Evolutionary conservation across 257 asterid genomes (phyloP).

Genomic region (Marsdenia floribunda): DNA sequence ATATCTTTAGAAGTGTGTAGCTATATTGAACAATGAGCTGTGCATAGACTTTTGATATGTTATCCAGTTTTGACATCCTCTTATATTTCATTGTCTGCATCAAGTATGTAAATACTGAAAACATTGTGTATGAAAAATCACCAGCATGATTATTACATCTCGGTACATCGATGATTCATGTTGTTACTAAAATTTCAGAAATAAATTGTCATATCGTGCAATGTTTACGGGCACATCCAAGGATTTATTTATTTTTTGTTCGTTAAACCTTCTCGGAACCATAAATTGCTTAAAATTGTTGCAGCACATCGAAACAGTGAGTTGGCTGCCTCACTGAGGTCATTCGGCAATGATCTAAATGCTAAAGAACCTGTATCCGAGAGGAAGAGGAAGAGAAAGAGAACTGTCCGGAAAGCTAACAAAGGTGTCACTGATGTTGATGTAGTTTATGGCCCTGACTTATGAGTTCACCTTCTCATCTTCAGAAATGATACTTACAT

Average conservation of each 20-base stretch:
- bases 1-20: neutral
- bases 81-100: neutral
- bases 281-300: slow-evolving; percentile 21
- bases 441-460: slow-evolving; percentile 39
- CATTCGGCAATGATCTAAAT: slow-evolving; percentile 60
- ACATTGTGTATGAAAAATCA: neutral
- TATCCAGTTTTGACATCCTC: neutral
- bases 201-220: neutral
- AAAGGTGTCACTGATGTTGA: slow-evolving; percentile 39
- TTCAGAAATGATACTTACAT: neutral
- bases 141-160: neutral
- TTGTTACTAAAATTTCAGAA: neutral
- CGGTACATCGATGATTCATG: neutral
- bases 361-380: slow-evolving; percentile 69
- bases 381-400: slow-evolving; percentile 76
- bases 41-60: neutral
- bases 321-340: slow-evolving; percentile 63
- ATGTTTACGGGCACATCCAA: neutral
- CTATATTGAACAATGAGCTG: neutral
- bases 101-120: neutral
- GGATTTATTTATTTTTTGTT: neutral
- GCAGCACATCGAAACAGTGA: slow-evolving; percentile 87
- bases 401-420: slow-evolving; percentile 43
- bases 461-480: slow-evolving; percentile 16
- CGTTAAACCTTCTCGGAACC: neutral